These are phyloP conservation scores for Thozetella sp. DNA, from an alignment of 495 filamentous ascomycete genomes.

Conservation along the genomic window DNA sequence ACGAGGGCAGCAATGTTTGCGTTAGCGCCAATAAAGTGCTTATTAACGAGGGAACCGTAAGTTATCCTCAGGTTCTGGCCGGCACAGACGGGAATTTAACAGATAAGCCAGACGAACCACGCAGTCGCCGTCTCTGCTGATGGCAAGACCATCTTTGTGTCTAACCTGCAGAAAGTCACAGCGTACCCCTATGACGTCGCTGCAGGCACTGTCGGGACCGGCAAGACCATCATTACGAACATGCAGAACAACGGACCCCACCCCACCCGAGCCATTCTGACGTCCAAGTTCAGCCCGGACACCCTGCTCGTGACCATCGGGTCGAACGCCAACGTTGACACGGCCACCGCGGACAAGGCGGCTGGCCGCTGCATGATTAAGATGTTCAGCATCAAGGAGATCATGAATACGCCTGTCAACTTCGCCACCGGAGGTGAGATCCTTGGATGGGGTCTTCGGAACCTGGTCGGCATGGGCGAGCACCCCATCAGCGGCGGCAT, in stretches of 20 bases:
- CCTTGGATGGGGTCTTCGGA: slow-evolving; percentile 68
- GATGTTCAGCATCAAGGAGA: slow-evolving; percentile 51
- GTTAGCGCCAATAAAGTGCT: slow-evolving; percentile 36
- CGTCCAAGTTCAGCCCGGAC: slow-evolving; percentile 41
- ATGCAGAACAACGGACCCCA: slow-evolving; percentile 50
- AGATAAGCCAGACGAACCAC: slow-evolving; percentile 54
- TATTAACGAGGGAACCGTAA: slow-evolving; percentile 36
- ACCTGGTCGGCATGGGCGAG: slow-evolving; percentile 66
- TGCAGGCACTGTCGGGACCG: slow-evolving; percentile 36
- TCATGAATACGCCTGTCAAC: slow-evolving; percentile 30
- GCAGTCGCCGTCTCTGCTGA: slow-evolving; percentile 60
- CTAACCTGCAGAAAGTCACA: slow-evolving; percentile 48
- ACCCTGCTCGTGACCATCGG: slow-evolving; percentile 58
- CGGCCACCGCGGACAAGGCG: slow-evolving; percentile 30
- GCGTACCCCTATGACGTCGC: slow-evolving; percentile 57
- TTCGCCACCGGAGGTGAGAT: slow-evolving; percentile 52
- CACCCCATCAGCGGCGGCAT: slow-evolving; percentile 58
- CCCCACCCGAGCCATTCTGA: slow-evolving; percentile 57
- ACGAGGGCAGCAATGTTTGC: slow-evolving; percentile 44
- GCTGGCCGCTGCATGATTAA: slow-evolving; percentile 58
- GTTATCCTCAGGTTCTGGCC: slow-evolving; percentile 1
- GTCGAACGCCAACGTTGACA: slow-evolving; percentile 59
- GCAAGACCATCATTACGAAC: slow-evolving; percentile 45
- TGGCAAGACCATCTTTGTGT: slow-evolving; percentile 63
- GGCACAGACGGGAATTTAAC: not conserved